Evolutionary conservation across 306 rosid genomes (phyloP), one percentile per base, ranked within the genome.

Genomic region (Sesbania bispinosa): DNA sequence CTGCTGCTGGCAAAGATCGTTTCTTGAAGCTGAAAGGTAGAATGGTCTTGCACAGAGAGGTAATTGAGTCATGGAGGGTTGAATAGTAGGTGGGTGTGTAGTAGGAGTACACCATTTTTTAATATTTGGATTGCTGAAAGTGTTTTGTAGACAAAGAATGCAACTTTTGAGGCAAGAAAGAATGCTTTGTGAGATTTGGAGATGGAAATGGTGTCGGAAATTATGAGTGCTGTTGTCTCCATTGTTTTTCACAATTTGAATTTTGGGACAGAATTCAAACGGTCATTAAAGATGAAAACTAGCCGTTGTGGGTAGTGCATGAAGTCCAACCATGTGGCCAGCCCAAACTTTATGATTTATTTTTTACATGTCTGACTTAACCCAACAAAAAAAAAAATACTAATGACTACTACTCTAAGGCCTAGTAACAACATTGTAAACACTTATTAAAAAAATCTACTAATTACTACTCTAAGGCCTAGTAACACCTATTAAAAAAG

Each of bases 51-150:
- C 96, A 91, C 7, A 94, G 63, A 1, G 96, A 83, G 55, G 95
- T 82, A 81, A 94, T 87, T 4, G 97, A 94, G 51, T 88, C 99
- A 0, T 94, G 99, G 51, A 91, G 96, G 4, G 91, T 74, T 30
- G 99, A 91, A 79, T 94, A 91, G 88, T 94, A 91, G 0, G 87
- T 76, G 63, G 96, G 96, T 1, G 93, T 90, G 88, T 94, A 91
- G 0, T 86, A 88, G 0, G 99, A 86, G 78, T 86, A 83, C 53
- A 83, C 97, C 99, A 94, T 94, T 51, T 36, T 85, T 14, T 62
- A 72, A 36, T 18, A 19, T 67, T 23, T 70, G 5, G 41, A 54
- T 43, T 38, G 65, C 6, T 39, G 60, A 35, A 32, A 26, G 20
- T n/a, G 3, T 54, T 15, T 42, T 50, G 16, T 24, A 6, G 57